Evolutionary conservation across 2,329 filamentous ascomycete species (phyloP).

Genomic region (Fusarium gaditjirri): DNA sequence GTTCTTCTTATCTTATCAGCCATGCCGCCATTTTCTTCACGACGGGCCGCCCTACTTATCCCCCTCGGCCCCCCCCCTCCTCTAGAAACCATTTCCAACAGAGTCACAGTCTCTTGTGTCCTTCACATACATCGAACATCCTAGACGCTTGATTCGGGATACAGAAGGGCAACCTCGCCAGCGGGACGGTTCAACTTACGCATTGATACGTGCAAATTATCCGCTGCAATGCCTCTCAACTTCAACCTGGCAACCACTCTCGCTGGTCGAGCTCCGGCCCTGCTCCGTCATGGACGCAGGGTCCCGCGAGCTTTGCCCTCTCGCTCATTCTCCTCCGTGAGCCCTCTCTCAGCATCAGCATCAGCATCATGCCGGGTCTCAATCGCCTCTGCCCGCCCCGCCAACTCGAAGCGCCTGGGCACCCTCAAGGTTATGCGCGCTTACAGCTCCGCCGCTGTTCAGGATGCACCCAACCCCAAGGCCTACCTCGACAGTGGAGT

Average conservation of each 20-base stretch:
- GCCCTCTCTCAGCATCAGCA: slow-evolving; percentile 44
- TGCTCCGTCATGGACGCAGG: slow-evolving; percentile 66
- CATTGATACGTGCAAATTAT: slow-evolving; percentile 50
- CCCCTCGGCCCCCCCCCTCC: slow-evolving; percentile 32
- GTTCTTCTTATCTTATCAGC: slow-evolving; percentile 44
- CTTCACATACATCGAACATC: slow-evolving; percentile 34
- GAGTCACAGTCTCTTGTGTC: slow-evolving; percentile 43
- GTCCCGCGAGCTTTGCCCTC: slow-evolving; percentile 57
- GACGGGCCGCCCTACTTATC: slow-evolving; percentile 20
- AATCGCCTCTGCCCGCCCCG: slow-evolving; percentile 46
- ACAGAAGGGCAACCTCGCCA: slow-evolving; percentile 48
- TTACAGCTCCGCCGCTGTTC: slow-evolving; percentile 58
- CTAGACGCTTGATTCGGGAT: slow-evolving; percentile 47
- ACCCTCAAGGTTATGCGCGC: slow-evolving; percentile 57
- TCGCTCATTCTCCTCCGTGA: slow-evolving; percentile 56
- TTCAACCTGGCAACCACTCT: slow-evolving; percentile 55
- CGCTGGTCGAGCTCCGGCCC: slow-evolving; percentile 67
- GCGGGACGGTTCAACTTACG: slow-evolving; percentile 50
- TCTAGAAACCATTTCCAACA: slow-evolving; percentile 33
- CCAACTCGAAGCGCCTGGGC: slow-evolving; percentile 58
- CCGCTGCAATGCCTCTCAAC: slow-evolving; percentile 53
- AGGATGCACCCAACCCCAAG: slow-evolving; percentile 82
- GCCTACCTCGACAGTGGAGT: slow-evolving; percentile 90
- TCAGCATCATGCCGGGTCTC: slow-evolving; percentile 38
- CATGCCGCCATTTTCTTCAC: slow-evolving; percentile 42